Evolutionary conservation across 2,329 filamentous ascomycete species (phyloP), one percentile per base, ranked within the genome.

Genomic region (Shiraia sp.): DNA sequence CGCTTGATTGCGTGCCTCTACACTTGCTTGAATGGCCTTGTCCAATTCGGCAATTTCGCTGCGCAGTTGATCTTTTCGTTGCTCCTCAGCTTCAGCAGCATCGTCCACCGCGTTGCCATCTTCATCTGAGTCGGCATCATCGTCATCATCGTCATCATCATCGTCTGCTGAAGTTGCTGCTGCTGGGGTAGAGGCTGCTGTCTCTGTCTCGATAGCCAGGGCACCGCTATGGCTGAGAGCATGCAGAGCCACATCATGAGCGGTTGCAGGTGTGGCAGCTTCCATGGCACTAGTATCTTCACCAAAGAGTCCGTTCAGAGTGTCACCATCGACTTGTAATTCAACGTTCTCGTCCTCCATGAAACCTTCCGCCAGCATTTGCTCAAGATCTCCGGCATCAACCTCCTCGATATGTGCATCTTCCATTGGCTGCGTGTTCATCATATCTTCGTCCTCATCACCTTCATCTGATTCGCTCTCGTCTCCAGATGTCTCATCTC

Each of bases 1-100:
- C 46, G 73, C 68, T 19, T 68, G 69, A 32, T 74, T 70, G 48
- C 72, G 68, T 37, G 72, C 67, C 32, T 61, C 63, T 19, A 72
- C 65, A 14, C 72, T 71, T 17, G 68, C 63, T 28, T 69, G 68
- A 28, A 82, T 72, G 45, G 77, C 72, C 32, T 71, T 70, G 59
- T 81, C 73, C 49, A 82, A 53, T 55, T 81, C 79, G 4, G 71
- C 72, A 37, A 83, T 79, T 61, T 82, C 78, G 42, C 78, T 76
- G 34, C 71, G 68, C 19, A 75, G 64, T 47, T 75, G 72, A 30
- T 75, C 71, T 16, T 72, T 63, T 27, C 57, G 49, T 49, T 77
- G 71, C 17, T 75, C 72, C 19, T 75, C 69, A 28, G 69, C 69
- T 13, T 74, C 77, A 2, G 71, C 70, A 3, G 75, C 76, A 36